phyloP scores from a whole-genome alignment of 257 asterid genomes.

The Perilla frutescens region DNA sequence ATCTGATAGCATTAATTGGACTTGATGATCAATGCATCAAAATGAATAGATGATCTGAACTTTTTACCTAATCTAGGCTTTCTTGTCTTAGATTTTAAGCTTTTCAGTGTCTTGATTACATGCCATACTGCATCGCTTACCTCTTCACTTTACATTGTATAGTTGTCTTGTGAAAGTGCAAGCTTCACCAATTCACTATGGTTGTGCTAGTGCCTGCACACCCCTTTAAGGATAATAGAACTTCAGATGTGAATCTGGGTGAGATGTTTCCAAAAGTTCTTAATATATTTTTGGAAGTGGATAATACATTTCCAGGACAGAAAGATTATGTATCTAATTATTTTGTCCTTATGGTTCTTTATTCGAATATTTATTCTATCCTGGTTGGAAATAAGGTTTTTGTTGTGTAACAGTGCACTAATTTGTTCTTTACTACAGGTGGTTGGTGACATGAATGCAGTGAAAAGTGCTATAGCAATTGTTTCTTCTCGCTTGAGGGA shows the following conservation, averaged over 20 bases:
- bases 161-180: constrained; percentile 26
- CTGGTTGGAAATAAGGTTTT: constrained; percentile 3
- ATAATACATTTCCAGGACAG: background rate
- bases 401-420: constrained; percentile 19
- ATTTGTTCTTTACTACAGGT: constrained; percentile 53
- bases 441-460: constrained; percentile 80
- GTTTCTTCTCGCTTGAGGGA: constrained; percentile 88
- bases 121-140: constrained; percentile 16
- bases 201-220: background rate
- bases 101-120: constrained; percentile 2
- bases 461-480: constrained; percentile 71
- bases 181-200: constrained; percentile 20
- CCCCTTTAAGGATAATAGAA: background rate
- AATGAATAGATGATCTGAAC: constrained; percentile 24
- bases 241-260: background rate
- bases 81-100: constrained; percentile 27
- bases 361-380: constrained; percentile 7
- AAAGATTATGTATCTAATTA: constrained; percentile 23
- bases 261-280: constrained; percentile 4
- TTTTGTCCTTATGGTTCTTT: constrained; percentile 14
- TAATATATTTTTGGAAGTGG: constrained; percentile 14
- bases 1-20: constrained; percentile 31
- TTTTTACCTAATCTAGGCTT: constrained; percentile 25
- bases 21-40: constrained; percentile 23
- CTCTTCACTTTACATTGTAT: constrained; percentile 13